A percentile compares a stretch with the other conserved stretches of the same genome.
Conservation (phyloP, 2,329 filamentous ascomycete species). For the Botrytis paeoniae region DNA sequence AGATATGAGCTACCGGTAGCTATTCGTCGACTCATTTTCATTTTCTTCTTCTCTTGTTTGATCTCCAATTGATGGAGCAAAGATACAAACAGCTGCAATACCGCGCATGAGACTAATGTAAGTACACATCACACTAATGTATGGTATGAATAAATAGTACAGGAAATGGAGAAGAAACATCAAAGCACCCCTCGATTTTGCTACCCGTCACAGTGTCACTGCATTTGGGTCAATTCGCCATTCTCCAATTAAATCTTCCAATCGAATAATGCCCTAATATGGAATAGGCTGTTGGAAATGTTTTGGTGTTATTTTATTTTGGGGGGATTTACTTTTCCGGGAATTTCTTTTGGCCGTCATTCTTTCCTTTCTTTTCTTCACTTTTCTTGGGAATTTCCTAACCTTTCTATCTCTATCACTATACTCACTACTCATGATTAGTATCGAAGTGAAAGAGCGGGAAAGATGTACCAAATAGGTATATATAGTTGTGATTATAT, state of each 20-base stretch:
- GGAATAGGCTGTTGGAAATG: not conserved
- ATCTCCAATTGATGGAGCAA: not conserved
- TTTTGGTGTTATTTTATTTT: not conserved
- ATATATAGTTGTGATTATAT: not conserved
- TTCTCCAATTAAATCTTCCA: not conserved
- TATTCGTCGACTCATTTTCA: not conserved
- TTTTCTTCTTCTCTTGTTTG: not conserved
- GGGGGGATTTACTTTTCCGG: not conserved
- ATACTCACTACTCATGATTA: not conserved
- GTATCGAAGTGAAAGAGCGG: not conserved
- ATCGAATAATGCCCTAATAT: not conserved
- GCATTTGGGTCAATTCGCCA: not conserved
- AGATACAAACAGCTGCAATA: not conserved
- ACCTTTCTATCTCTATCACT: not conserved
- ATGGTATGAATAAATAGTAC: not conserved
- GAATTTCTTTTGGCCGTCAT: no score
- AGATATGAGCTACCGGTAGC: no score
- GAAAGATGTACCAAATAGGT: not conserved
- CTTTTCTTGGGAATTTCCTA: no score
- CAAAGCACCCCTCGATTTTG: conserved; percentile 1
- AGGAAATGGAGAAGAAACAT: not conserved
- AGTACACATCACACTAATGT: not conserved
- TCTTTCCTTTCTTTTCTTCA: not conserved
- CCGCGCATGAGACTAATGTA: not conserved
- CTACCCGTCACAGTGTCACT: not conserved